Conservation (phyloP, 495 filamentous ascomycete species). For the Penicillium fimorum region DNA sequence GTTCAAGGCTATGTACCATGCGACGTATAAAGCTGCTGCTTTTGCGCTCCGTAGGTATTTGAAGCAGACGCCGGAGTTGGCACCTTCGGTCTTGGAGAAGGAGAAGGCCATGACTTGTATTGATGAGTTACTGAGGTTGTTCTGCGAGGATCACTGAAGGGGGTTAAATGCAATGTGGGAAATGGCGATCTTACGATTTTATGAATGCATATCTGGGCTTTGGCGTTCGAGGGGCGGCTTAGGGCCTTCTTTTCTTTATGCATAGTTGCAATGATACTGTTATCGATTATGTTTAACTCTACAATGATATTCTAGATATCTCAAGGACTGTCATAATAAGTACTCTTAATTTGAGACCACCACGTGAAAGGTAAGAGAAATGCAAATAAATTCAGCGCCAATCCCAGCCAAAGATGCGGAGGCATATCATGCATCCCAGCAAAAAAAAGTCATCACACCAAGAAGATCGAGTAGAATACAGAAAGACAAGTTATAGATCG, state of each 20-base stretch:
- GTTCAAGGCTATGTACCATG: slow-evolving; percentile 65
- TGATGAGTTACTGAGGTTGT: slow-evolving; percentile 45
- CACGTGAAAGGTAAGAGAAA: not conserved
- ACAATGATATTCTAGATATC: not conserved
- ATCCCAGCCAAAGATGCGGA: slow-evolving; percentile 15
- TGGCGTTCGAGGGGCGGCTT: not conserved
- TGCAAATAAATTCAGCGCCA: slow-evolving; percentile 18
- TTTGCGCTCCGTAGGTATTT: slow-evolving; percentile 57
- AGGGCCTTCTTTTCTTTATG: not conserved
- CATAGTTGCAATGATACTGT: not conserved
- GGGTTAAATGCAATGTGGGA: not conserved
- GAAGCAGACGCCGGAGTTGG: slow-evolving; percentile 20
- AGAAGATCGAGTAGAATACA: slow-evolving; percentile 25
- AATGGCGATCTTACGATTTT: slow-evolving; percentile 16
- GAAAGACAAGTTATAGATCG: slow-evolving; percentile 8
- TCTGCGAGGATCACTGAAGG: slow-evolving; percentile 44
- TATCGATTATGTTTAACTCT: not conserved
- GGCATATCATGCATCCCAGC: slow-evolving; percentile 9
- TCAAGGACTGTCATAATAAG: not conserved
- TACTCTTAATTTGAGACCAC: not conserved
- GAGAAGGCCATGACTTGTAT: slow-evolving; percentile 47
- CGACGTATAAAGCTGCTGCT: slow-evolving; percentile 58
- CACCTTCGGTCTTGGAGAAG: slow-evolving; percentile 37
- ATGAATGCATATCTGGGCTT: slow-evolving; percentile 14
- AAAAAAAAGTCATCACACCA: slow-evolving; percentile 19